Base-by-base conservation (phyloP, 2,329 filamentous ascomycete genomes). In the Aspergillus fructus region DNA sequence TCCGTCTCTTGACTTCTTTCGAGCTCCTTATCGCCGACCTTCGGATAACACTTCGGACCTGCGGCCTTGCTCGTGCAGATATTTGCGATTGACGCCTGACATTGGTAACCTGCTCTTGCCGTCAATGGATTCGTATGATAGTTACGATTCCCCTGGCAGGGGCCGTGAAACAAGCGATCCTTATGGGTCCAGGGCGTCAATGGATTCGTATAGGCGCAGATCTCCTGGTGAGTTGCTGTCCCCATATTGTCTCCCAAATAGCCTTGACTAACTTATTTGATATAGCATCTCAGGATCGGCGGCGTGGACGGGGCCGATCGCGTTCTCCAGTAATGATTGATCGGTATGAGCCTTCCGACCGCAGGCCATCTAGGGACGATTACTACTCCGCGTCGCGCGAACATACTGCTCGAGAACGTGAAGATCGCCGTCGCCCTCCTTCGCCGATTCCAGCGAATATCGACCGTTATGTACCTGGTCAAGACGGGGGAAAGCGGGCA, bases 401-500 rank as follows among this genome's bases (percentile, higher is more conserved):
- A 33, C 68, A 75, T 59, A 65, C 76, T 37, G 64, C 72, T 13
- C 80, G 84, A 43, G 78, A 81, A 59, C 83, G 85, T 45, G 84
- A 87, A 63, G 83, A 85, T 55, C 75, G 76, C 48, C 79, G 83
- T 53, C 81, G 85, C 39, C 78, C 81, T 43, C 83, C 83, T 5
- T 86, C 85, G 5, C 85, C 85, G 13, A 78, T 72, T 17, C 77
- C 81, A 48, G 78, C 80, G 49, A 79, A 83, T 53, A 88, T 88
- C 58, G 85, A 88, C 69, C 81, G 85, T 55, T 88, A 88, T 67
- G 82, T 88, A 12, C 85, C 85, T 2, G 85, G 84, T 19, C 83
- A 87, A 65, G 83, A 86, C 53, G 72, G 72, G 43, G 78, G 78
- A 30, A 79, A 82, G 45, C 81, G 84, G 7, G 74, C 79, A 13